Evolutionary conservation across 106 monocot species (phyloP), one percentile per base, ranked within the genome.

Genomic region (Vanilla planifolia): DNA sequence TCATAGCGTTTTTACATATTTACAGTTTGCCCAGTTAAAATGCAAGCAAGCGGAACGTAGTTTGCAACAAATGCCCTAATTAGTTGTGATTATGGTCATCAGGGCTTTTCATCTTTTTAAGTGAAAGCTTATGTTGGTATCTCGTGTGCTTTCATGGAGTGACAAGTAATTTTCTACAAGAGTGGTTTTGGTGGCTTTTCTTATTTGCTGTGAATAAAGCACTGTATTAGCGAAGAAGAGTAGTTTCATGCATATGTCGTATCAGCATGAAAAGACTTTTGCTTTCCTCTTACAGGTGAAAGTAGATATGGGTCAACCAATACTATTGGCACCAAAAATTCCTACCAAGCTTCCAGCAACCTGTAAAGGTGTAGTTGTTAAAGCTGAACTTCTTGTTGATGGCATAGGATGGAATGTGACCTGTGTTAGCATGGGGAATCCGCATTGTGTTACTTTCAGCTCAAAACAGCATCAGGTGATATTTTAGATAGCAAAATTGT

Each of bases 371-470:
- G 77, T 72, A 51, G 98, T 83, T 60, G 55, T 98, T 33, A 59
- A 44, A 65, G 65, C 77, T 67, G 79, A 88, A 65, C 61, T 98
- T 60, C 24, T 75, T 24, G 85, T 98, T 55, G 85, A 98, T 77
- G 91, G 91, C 35, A 61, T 62, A 48, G 50, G 71, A 65, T 98
- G 98, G 98, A 92, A 80, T 47, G 92, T 88, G 44, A 98, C 98
- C 14, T 98, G 98, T 73, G 98, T 98, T 70, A 98, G 98, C 71
- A 98, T 98, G 98, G 98, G 98, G 43, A 98, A 98, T 73, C 98
- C 98, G 58, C 98, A 98, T 65, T 92, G 92, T 67, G 66, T 98
- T 33, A 92, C 92, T 26, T 98, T 98, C 76, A 74, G 85, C 21
- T 43, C 74, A 47, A 75, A 75, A 29, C 55, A 71, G 8, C 61